Percentiles rank a stretch among this genome's conserved stretches.
phyloP scores from a whole-genome alignment of 164 flowering plant species.

The Taxillus chinensis region DNA sequence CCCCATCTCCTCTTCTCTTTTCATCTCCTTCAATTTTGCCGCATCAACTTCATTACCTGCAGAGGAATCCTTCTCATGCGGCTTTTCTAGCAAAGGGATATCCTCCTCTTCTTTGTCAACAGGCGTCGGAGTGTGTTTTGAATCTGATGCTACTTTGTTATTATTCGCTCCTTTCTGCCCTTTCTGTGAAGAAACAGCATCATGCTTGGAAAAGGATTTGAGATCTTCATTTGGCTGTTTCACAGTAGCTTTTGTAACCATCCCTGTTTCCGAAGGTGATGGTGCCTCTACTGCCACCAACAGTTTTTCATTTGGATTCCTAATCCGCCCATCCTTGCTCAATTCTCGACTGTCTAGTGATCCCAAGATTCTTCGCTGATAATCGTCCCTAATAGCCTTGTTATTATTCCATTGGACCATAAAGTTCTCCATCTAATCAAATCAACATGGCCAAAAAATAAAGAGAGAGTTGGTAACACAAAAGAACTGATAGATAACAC shows the following conservation, averaged over 20 bases:
- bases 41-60: conserved; percentile 29
- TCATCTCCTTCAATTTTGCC: conserved; percentile 64
- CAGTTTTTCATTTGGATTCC: conserved; percentile 80
- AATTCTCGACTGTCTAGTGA: conserved; percentile 67
- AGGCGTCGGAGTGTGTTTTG: conserved; percentile 16
- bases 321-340: conserved; percentile 78
- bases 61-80: conserved; percentile 20
- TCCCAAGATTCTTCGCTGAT: conserved; percentile 58
- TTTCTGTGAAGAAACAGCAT: conserved; percentile 20
- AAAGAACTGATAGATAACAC: too few species aligned
- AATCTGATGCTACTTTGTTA: conserved; percentile 13
- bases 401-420: conserved; percentile 55
- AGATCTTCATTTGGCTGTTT: conserved; percentile 52
- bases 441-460: conserved; percentile 1
- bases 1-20: conserved; percentile 76
- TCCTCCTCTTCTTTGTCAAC: conserved; percentile 22
- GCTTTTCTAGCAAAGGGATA: conserved; percentile 17
- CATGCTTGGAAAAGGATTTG: conserved; percentile 22
- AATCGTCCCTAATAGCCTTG: conserved; percentile 76
- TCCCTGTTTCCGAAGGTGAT: conserved; percentile 25
- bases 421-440: conserved; percentile 57
- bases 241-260: conserved; percentile 22
- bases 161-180: conserved; percentile 35
- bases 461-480: neutral
- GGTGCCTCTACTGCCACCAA: conserved; percentile 29